Conservation (phyloP, 2,329 filamentous ascomycete genomes). For the Plenodomus tracheiphilus region DNA sequence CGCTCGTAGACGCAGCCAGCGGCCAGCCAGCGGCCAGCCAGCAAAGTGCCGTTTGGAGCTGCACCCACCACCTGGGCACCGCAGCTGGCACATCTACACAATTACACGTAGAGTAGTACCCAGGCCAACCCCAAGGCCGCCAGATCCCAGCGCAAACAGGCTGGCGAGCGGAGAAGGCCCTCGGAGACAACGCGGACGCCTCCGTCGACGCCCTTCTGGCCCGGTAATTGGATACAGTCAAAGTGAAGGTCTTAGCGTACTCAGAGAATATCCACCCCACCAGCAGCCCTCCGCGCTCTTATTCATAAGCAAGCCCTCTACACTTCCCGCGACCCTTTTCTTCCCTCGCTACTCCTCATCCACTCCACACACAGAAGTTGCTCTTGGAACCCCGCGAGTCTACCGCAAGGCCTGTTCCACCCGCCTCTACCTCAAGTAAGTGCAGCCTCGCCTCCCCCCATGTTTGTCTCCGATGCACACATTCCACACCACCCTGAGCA, state of each 20-base stretch:
- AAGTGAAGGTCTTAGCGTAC: conserved; percentile 41
- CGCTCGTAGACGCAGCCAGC: no score
- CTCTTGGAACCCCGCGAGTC: conserved; percentile 35
- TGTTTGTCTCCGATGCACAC: conserved; percentile 17
- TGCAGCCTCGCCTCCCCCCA: conserved; percentile 18
- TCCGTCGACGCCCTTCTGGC: conserved; percentile 29
- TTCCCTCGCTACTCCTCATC: conserved; percentile 15
- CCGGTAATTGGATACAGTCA: conserved; percentile 34
- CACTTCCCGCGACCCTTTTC: conserved; percentile 22
- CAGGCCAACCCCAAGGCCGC: conserved; percentile 22
- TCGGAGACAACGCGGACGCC: conserved; percentile 22
- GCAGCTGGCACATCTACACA: conserved; percentile 4
- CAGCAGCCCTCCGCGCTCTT: conserved; percentile 27
- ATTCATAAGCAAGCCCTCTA: conserved; percentile 42
- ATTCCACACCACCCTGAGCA: conserved; percentile 10
- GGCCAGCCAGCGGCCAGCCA: no score
- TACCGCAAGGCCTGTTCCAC: conserved; percentile 27
- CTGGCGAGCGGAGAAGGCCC: conserved; percentile 22
- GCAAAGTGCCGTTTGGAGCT: no score
- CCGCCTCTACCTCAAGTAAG: conserved; percentile 34
- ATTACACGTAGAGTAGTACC: conserved; percentile 20
- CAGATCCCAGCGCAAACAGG: conserved; percentile 18
- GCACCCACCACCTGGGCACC: conserved; percentile 10
- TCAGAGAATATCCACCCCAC: conserved; percentile 42
- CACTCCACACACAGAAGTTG: conserved; percentile 30